Conservation (phyloP, 805 yeast species). For the Candida sphagnicola region DNA sequence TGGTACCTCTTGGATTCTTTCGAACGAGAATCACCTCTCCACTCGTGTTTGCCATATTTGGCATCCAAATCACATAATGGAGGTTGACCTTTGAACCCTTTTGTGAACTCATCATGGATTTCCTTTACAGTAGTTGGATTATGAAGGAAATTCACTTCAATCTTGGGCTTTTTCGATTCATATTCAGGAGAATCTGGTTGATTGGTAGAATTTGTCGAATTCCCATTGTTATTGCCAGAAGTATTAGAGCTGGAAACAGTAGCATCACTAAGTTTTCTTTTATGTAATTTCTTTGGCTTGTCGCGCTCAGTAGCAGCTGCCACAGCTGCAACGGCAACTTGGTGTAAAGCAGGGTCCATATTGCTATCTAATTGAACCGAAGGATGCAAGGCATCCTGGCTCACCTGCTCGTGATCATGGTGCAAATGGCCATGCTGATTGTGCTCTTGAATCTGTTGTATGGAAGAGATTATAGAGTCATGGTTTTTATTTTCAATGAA, state of each 20-base stretch:
- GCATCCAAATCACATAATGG: conserved; percentile 41
- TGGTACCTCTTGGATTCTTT: conserved; percentile 42
- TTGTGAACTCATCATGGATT: conserved; percentile 42
- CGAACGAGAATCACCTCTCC: conserved; percentile 45
- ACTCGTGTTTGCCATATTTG: conserved; percentile 39
- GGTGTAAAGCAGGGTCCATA: conserved; percentile 41
- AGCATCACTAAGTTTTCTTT: conserved; percentile 1
- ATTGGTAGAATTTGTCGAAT: background rate
- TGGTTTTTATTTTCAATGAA: conserved; percentile 25
- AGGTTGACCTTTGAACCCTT: conserved; percentile 41
- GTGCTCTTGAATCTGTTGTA: conserved; percentile 25
- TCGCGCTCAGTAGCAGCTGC: conserved; percentile 14
- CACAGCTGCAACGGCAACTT: conserved; percentile 37
- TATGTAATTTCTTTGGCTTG: conserved; percentile 6
- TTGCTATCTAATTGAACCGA: conserved; percentile 22
- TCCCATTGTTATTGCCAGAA: background rate
- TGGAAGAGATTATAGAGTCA: conserved; percentile 22
- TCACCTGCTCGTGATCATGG: conserved; percentile 10
- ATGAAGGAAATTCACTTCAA: conserved; percentile 36
- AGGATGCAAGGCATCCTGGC: conserved; percentile 2
- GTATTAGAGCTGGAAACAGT: background rate
- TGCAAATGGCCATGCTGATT: conserved; percentile 12
- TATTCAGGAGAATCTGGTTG: conserved; percentile 1
- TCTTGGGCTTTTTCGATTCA: conserved; percentile 30
- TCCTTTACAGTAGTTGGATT: conserved; percentile 43